These are phyloP conservation scores for Rhodotorula sp. DNA, from an alignment of 1,284 basidiomycete genomes.

Conservation along the genomic window DNA sequence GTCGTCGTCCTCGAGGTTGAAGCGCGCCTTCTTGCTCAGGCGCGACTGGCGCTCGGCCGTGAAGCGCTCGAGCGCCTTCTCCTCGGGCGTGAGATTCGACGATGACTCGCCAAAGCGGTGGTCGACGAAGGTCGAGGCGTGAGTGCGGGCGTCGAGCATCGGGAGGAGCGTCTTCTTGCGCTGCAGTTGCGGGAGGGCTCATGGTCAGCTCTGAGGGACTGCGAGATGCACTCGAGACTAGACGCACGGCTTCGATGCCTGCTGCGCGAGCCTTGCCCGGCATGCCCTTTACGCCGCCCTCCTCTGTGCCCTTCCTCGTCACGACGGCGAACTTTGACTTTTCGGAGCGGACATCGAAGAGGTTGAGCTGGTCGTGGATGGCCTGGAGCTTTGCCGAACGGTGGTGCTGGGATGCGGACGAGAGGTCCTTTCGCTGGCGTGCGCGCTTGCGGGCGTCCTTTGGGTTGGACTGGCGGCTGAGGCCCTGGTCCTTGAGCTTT, in stretches of 20 bases:
- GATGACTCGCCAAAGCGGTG: slow-evolving; percentile 95
- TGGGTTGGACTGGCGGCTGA: slow-evolving; percentile 61
- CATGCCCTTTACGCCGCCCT: slow-evolving; percentile 73
- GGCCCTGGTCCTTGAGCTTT: slow-evolving; percentile 73
- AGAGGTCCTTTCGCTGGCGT: slow-evolving; percentile 47
- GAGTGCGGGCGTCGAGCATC: slow-evolving; percentile 71
- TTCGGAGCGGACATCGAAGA: slow-evolving; percentile 88
- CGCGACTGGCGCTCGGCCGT: slow-evolving; percentile 79
- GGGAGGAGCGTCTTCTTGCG: slow-evolving; percentile 73
- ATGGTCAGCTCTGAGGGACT: background rate
- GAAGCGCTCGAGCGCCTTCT: slow-evolving; percentile 96
- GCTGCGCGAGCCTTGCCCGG: slow-evolving; percentile 85
- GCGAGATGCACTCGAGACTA: background rate
- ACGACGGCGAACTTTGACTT: slow-evolving; percentile 54
- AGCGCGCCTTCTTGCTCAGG: slow-evolving; percentile 70
- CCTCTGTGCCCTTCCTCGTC: slow-evolving; percentile 72
- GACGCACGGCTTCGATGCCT: slow-evolving; percentile 79
- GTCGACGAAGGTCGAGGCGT: slow-evolving; percentile 86
- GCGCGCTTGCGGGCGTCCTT: slow-evolving; percentile 66
- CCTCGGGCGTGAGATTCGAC: slow-evolving; percentile 84
- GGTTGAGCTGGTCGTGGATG: slow-evolving; percentile 83
- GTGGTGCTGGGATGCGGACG: slow-evolving; percentile 47
- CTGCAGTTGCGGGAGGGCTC: slow-evolving; percentile 4
- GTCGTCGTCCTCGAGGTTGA: slow-evolving; percentile 86
- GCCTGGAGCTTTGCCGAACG: slow-evolving; percentile 65